Conservation (phyloP, 2,329 filamentous ascomycete species). For the Tolypocladium ophioglossoides region DNA sequence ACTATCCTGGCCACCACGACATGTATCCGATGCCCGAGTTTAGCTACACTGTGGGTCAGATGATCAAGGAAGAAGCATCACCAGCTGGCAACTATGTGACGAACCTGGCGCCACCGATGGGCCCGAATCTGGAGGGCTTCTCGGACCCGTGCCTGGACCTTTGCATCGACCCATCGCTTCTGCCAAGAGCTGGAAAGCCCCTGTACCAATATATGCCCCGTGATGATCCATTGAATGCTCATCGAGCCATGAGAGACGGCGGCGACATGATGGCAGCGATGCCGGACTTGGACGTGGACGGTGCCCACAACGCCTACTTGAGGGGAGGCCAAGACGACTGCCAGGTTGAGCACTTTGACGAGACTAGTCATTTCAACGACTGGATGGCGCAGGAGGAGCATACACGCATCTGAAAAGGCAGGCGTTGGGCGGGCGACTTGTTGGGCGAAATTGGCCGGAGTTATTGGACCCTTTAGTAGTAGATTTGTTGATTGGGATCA, state of each 20-base stretch:
- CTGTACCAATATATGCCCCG: background rate
- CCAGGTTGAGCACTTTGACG: conserved; percentile 22
- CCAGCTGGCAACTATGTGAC: background rate
- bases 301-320: conserved; percentile 18
- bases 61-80: background rate
- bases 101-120: background rate
- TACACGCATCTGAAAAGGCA: background rate
- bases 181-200: background rate
- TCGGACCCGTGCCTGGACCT: background rate
- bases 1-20: background rate
- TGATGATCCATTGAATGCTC: background rate
- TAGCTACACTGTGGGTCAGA: background rate
- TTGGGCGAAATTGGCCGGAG: background rate
- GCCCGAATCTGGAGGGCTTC: background rate
- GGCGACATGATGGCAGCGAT: conserved; percentile 1
- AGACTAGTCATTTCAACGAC: conserved; percentile 17
- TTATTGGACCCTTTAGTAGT: background rate
- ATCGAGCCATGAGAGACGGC: background rate
- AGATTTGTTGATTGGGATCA: background rate
- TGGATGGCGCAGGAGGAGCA: conserved; percentile 15
- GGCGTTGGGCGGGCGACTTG: background rate
- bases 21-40: background rate
- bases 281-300: conserved; percentile 6
- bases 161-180: conserved; percentile 7
- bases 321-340: conserved; percentile 22